phyloP scores from a whole-genome alignment of 768 basidiomycete species.

The Boletus speciosus region DNA sequence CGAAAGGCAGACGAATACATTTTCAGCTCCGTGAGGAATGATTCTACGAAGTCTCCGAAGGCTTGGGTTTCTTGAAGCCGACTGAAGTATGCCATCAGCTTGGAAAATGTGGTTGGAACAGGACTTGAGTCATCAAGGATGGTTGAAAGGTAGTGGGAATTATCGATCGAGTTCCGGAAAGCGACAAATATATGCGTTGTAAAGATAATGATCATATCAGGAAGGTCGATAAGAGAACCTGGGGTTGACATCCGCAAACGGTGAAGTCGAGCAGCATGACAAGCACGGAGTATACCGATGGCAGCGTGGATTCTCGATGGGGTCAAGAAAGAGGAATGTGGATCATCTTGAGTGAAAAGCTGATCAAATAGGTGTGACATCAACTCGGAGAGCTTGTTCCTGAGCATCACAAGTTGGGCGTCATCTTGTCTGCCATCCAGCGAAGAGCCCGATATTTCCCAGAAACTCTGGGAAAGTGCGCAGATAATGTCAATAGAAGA shows the following conservation, averaged over 20 bases:
- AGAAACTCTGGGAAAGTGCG: constrained; percentile 27
- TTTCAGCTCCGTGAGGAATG: constrained; percentile 24
- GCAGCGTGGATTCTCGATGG: constrained; percentile 9
- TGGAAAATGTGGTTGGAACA: constrained; percentile 29
- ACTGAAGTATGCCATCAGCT: constrained; percentile 24
- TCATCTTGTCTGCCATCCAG: not conserved
- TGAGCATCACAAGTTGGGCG: constrained; percentile 5
- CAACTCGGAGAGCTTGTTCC: constrained; percentile 19
- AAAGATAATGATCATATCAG: constrained; percentile 25
- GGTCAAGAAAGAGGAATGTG: not conserved
- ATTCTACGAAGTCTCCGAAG: constrained; percentile 15
- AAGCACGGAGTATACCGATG: constrained; percentile 28
- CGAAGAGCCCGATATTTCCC: not conserved
- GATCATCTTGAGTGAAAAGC: constrained; percentile 9
- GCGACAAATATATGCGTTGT: constrained; percentile 17
- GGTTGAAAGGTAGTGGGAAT: constrained; percentile 14
- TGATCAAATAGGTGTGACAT: constrained; percentile 23
- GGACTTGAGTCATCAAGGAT: constrained; percentile 30
- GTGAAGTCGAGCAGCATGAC: constrained; percentile 20
- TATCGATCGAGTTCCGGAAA: constrained; percentile 6
- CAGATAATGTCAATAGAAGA: constrained; percentile 32
- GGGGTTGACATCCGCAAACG: constrained; percentile 4
- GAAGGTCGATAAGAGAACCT: constrained; percentile 14
- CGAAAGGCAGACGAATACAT: constrained; percentile 31
- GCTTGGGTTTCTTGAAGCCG: constrained; percentile 7